phyloP scores from a whole-genome alignment of 1,284 basidiomycete species.

The Singerocomus inundabilis region DNA sequence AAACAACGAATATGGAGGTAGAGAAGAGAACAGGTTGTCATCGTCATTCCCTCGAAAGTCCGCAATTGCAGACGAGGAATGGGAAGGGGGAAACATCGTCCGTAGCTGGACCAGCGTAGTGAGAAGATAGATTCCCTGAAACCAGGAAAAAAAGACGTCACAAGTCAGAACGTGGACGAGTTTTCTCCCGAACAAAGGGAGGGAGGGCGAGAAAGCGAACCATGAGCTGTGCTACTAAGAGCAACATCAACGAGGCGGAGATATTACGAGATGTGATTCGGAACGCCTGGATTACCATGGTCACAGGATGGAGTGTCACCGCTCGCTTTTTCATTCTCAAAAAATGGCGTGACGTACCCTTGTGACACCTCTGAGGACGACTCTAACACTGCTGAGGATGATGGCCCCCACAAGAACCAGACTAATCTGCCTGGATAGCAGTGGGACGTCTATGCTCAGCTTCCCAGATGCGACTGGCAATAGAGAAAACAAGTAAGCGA shows the following conservation, averaged over 20 bases:
- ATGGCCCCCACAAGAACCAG: constrained; percentile 69
- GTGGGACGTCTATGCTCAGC: constrained; percentile 38
- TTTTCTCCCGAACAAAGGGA: no score
- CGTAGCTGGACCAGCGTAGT: constrained; percentile 76
- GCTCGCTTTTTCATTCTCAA: background rate
- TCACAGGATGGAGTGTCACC: background rate
- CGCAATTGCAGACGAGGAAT: constrained; percentile 22
- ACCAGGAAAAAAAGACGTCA: background rate
- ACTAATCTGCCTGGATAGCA: constrained; percentile 64
- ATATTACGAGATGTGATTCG: constrained; percentile 65
- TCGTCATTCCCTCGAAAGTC: constrained; percentile 10
- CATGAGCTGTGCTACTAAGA: constrained; percentile 76
- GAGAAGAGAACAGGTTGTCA: constrained; percentile 67
- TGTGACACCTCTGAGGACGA: constrained; percentile 64
- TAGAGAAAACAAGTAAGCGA: constrained; percentile 52
- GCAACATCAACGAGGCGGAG: constrained; percentile 68
- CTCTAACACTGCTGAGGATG: constrained; percentile 65
- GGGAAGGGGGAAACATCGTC: constrained; percentile 61
- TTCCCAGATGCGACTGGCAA: constrained; percentile 34
- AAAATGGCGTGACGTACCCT: constrained; percentile 41
- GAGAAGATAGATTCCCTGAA: constrained; percentile 73
- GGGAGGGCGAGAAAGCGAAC: constrained; percentile 39
- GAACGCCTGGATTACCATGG: constrained; percentile 42
- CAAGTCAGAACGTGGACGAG: no score
- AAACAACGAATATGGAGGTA: constrained; percentile 72